phyloP scores from a whole-genome alignment of 2,329 filamentous ascomycete species.

The Colletotrichum falcatum region DNA sequence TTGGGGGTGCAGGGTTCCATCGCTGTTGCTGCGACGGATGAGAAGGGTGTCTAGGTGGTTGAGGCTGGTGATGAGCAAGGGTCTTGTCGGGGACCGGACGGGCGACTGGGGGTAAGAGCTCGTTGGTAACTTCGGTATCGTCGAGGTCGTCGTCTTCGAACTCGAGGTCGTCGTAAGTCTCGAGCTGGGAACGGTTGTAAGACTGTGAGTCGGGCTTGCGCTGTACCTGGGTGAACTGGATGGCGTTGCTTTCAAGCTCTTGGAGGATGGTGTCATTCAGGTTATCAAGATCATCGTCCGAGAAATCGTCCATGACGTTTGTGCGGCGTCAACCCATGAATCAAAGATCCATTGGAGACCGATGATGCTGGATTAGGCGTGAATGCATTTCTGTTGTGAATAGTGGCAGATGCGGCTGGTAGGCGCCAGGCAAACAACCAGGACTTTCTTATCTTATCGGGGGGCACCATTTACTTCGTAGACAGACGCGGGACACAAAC shows the following conservation, averaged over 20 bases:
- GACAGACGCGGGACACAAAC: background rate
- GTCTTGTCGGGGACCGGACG: conserved; percentile 52
- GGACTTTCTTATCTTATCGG: conserved; percentile 34
- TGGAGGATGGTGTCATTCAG: conserved; percentile 68
- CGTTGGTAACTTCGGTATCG: conserved; percentile 67
- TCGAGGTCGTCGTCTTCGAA: conserved; percentile 70
- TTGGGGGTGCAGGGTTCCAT: conserved; percentile 51
- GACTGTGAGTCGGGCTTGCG: conserved; percentile 46
- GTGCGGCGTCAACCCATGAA: background rate
- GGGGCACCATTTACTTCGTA: too few relatives aligned
- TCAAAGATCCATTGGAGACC: conserved; percentile 1
- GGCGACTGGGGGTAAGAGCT: conserved; percentile 55
- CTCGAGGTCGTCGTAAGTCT: conserved; percentile 55
- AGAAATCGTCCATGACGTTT: conserved; percentile 66
- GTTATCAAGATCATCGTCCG: conserved; percentile 72
- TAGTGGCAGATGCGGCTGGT: conserved; percentile 17
- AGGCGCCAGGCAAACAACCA: background rate
- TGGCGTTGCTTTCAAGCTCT: conserved; percentile 73
- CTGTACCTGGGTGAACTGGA: conserved; percentile 68
- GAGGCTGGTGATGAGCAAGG: conserved; percentile 49
- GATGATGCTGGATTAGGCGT: background rate
- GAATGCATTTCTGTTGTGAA: conserved; percentile 14
- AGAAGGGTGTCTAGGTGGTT: conserved; percentile 40
- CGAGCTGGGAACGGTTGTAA: conserved; percentile 44
- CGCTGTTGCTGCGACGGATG: conserved; percentile 42